A percentile compares a stretch with the other conserved stretches of the same genome.
These are phyloP conservation scores for Solanum hybrid DNA, from an alignment of 305 asterid genomes.

Conservation along the genomic window DNA sequence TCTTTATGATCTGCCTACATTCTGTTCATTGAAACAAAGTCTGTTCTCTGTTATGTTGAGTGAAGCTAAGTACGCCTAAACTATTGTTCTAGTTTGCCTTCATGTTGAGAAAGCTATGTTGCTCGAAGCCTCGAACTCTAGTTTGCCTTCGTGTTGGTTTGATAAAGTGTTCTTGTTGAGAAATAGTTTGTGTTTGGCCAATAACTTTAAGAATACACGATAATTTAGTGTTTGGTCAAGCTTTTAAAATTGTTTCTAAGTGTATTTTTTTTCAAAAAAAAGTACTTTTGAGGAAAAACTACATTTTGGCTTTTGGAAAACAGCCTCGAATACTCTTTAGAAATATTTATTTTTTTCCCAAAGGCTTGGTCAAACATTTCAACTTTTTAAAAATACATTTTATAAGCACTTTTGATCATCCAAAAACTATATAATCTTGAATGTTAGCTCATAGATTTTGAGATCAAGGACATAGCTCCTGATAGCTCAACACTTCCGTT, in stretches of 20 bases:
- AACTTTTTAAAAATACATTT: not conserved
- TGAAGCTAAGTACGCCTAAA: not conserved
- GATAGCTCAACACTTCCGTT: not conserved
- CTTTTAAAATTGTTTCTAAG: not conserved
- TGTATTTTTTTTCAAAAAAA: not conserved
- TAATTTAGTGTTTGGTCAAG: not conserved
- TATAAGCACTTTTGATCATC: not conserved
- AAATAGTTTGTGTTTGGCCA: not conserved
- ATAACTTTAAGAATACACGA: not conserved
- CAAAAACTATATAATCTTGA: not conserved
- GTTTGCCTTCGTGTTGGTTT: not conserved
- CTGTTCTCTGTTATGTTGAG: not conserved
- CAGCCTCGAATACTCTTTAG: rapidly evolving
- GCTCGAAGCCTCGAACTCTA: not conserved
- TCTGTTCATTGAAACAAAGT: not conserved
- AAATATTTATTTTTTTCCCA: not conserved
- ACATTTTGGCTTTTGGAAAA: not conserved
- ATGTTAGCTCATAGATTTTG: not conserved
- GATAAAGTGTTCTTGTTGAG: not conserved
- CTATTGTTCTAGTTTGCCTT: not conserved
- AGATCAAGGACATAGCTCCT: not conserved
- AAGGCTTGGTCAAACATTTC: rapidly evolving
- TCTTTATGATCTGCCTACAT: not conserved
- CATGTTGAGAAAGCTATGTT: not conserved
- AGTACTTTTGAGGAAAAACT: not conserved